Evolutionary conservation across 495 filamentous ascomycete species (phyloP).

Genomic region (Neurospora sp.): DNA sequence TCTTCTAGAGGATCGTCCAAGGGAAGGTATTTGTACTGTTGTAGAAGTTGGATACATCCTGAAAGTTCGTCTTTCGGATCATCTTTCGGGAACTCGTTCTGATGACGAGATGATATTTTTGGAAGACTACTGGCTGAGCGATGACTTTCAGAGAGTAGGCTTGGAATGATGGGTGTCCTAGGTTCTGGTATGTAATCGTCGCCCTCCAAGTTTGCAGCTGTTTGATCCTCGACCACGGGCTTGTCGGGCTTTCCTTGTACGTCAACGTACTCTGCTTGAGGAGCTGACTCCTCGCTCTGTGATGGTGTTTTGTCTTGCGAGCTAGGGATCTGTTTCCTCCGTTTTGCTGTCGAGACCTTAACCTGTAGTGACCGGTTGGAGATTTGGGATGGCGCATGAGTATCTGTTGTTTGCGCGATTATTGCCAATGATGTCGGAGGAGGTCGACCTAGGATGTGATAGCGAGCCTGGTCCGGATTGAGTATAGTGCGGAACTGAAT

Average conservation of each 20-base stretch:
- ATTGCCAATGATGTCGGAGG: not conserved
- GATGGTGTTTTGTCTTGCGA: conserved; percentile 7
- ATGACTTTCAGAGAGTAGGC: not conserved
- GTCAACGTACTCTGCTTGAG: not conserved
- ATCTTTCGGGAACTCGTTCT: not conserved
- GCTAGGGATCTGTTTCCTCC: not conserved
- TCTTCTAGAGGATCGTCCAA: conserved; percentile 28
- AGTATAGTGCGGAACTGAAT: conserved; percentile 51
- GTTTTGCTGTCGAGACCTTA: conserved; percentile 14
- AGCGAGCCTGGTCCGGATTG: conserved; percentile 47
- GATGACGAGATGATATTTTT: not conserved
- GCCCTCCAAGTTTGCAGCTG: not conserved
- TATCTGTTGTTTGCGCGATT: not conserved
- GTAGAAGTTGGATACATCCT: conserved; percentile 23
- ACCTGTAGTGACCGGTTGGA: conserved; percentile 19
- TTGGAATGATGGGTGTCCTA: not conserved
- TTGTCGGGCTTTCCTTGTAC: not conserved
- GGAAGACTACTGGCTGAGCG: not conserved
- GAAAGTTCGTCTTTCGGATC: conserved; percentile 21
- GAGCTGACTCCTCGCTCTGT: conserved; percentile 4
- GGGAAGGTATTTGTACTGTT: conserved; percentile 28
- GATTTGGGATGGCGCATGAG: conserved; percentile 19
- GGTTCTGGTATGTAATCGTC: not conserved
- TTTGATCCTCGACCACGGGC: not conserved
- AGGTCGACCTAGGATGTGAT: conserved; percentile 41